Conservation (phyloP, 1,139 yeast genomes). For the Suhomyces chickasaworum region DNA sequence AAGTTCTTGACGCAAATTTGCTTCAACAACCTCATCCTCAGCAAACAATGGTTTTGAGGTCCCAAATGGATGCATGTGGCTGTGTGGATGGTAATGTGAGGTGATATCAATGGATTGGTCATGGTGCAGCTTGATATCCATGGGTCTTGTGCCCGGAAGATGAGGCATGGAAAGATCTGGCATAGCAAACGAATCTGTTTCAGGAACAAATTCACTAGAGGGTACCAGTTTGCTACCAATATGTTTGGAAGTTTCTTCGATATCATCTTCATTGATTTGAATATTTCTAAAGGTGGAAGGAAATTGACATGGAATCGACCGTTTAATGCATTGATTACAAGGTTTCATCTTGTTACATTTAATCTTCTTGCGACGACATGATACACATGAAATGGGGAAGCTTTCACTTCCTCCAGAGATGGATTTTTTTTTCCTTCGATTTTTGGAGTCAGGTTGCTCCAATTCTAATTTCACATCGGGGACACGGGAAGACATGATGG, state of each 20-base stretch:
- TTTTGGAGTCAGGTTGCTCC: slow-evolving; percentile 4
- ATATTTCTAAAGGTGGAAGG: slow-evolving; percentile 45
- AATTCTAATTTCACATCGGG: slow-evolving; percentile 5
- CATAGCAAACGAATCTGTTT: neutral
- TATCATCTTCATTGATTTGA: slow-evolving; percentile 32
- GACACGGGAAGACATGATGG: slow-evolving; percentile 2
- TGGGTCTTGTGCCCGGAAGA: slow-evolving; percentile 1
- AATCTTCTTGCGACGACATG: slow-evolving; percentile 45
- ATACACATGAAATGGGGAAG: slow-evolving; percentile 45
- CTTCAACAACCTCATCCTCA: slow-evolving; percentile 1
- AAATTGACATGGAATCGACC: slow-evolving; percentile 38
- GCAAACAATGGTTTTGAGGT: slow-evolving; percentile 1
- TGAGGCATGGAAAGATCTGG: neutral
- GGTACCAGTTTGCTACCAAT: neutral
- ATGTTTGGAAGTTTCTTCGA: slow-evolving; percentile 6
- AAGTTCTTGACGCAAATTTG: slow-evolving; percentile 12
- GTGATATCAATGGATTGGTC: slow-evolving; percentile 6
- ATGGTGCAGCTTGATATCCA: slow-evolving; percentile 2
- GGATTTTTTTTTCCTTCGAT: slow-evolving; percentile 19
- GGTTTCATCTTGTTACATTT: slow-evolving; percentile 45
- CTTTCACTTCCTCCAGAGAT: slow-evolving; percentile 22
- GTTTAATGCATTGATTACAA: slow-evolving; percentile 40
- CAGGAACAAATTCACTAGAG: neutral
- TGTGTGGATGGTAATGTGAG: slow-evolving; percentile 7
- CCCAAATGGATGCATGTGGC: neutral